Conservation (phyloP, 1,139 yeast species). For the Hemisphaericaspora xylanilytica region DNA sequence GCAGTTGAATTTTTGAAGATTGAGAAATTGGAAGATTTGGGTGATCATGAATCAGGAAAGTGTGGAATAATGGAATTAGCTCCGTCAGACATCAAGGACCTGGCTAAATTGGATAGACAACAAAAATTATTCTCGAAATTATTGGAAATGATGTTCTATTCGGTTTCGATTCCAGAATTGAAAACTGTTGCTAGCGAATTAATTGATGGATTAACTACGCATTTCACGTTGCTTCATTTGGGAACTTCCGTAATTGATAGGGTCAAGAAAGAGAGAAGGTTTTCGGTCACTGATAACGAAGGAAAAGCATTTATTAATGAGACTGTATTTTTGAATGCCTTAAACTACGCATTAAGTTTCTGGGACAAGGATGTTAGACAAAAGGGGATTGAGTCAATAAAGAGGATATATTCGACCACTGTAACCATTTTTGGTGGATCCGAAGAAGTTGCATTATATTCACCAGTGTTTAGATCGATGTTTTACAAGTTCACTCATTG, state of each 20-base stretch:
- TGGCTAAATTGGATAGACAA: slow-evolving; percentile 53
- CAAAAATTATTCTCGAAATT: slow-evolving; percentile 60
- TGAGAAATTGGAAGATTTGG: slow-evolving; percentile 37
- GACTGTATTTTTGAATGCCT: slow-evolving; percentile 67
- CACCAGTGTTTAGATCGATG: slow-evolving; percentile 74
- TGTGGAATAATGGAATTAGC: slow-evolving; percentile 39
- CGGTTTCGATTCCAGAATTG: slow-evolving; percentile 75
- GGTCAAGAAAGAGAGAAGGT: slow-evolving; percentile 65
- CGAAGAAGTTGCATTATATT: slow-evolving; percentile 60
- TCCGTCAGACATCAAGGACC: slow-evolving; percentile 46
- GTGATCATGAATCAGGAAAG: slow-evolving; percentile 39
- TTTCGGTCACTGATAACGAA: slow-evolving; percentile 75
- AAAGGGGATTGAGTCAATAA: slow-evolving; percentile 68
- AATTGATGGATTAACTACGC: slow-evolving; percentile 69
- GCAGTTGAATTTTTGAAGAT: slow-evolving; percentile 49
- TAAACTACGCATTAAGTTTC: slow-evolving; percentile 77
- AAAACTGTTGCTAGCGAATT: slow-evolving; percentile 63
- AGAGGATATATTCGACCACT: slow-evolving; percentile 60
- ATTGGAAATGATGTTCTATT: slow-evolving; percentile 67
- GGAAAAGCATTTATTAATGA: slow-evolving; percentile 72
- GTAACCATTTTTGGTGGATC: slow-evolving; percentile 65
- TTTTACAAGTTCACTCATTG: slow-evolving; percentile 83
- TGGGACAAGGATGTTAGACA: slow-evolving; percentile 68
- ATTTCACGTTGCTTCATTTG: slow-evolving; percentile 73
- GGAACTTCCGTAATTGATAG: slow-evolving; percentile 72